Evolutionary conservation across 805 yeast species (phyloP).

Genomic region (Saturnispora zaruensis): DNA sequence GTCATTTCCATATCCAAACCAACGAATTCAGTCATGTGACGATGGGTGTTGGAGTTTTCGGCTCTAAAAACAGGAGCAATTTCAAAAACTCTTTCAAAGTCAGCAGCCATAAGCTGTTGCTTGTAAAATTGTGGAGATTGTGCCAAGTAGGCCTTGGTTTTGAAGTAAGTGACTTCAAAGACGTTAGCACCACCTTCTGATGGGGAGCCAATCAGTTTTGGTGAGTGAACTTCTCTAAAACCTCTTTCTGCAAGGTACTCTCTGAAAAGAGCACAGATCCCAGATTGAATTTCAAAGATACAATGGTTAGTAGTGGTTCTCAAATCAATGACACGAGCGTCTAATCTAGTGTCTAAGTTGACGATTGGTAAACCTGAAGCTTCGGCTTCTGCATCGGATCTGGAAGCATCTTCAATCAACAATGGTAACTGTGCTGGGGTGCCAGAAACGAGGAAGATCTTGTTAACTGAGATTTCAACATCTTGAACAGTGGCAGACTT

Average conservation of each 20-base stretch:
- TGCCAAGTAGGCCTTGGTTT: constrained; percentile 86
- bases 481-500: constrained; percentile 89
- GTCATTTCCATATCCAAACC: constrained; percentile 98
- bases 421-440: constrained; percentile 92
- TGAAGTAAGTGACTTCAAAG: constrained; percentile 88
- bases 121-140: constrained; percentile 98
- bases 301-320: constrained; percentile 98
- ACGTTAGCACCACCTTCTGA: constrained; percentile 98
- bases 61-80: constrained; percentile 98
- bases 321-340: constrained; percentile 89
- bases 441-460: constrained; percentile 70
- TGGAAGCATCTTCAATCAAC: constrained; percentile 90
- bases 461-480: constrained; percentile 70
- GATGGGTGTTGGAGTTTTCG: constrained; percentile 97
- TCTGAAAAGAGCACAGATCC: constrained; percentile 79
- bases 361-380: constrained; percentile 88
- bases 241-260: constrained; percentile 64
- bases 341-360: constrained; percentile 92
- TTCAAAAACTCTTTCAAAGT: constrained; percentile 93
- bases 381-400: constrained; percentile 92
- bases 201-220: constrained; percentile 90
- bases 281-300: constrained; percentile 87
- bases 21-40: constrained; percentile 98
- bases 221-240: constrained; percentile 92
- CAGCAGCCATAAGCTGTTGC: constrained; percentile 97